Evolutionary conservation across 352 stramenopile genomes (phyloP), one percentile per base, ranked within the genome.

Genomic region (Phytophthora constricta): DNA sequence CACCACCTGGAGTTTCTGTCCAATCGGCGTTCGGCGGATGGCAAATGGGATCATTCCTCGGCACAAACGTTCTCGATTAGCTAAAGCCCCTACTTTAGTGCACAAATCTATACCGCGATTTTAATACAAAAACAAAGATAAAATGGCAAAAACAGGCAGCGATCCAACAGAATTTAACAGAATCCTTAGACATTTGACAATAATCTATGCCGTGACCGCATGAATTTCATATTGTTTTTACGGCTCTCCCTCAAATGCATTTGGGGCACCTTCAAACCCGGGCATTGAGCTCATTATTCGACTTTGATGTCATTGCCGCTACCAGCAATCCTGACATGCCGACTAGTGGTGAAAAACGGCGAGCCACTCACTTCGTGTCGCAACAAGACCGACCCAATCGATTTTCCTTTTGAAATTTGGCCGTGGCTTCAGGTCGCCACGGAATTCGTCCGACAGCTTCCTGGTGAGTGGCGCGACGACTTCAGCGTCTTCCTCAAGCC

Each of bases 21-120:
- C n/a, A 59, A 66, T 58, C 28, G 22, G 46, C 39, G 31, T 55
- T 62, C 34, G 33, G 25, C 41, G 41, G 50, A 56, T 42, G 50
- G 42, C 17, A 51, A 27, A 67, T 55, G 39, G 51, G 50, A 61
- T 61, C 8, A 62, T 56, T 59, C 49, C 28, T 66, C 25, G 25
- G 34, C 22, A 66, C 58, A 59, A 52, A 54, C 58, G 48, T 54
- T 66, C 39, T 66, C 58, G 26, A 58, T 59, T 59, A 48, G 39
- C 58, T 51, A 23, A 57, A n/a, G 37, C 34, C 47, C 58, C 47
- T 57, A 58, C 46, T 58, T 65, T 53, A 57, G 57, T 50, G 22
- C n/a, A 49, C 7, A 34, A 56, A 27, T 23, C 2, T 49, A 7
- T 42, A 25, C 34, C 23, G n/a, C 22, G 2, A 17, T 47, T 49